phyloP scores from a whole-genome alignment of 2,329 filamentous ascomycete species.

The Aspergillus hiratsukae region DNA sequence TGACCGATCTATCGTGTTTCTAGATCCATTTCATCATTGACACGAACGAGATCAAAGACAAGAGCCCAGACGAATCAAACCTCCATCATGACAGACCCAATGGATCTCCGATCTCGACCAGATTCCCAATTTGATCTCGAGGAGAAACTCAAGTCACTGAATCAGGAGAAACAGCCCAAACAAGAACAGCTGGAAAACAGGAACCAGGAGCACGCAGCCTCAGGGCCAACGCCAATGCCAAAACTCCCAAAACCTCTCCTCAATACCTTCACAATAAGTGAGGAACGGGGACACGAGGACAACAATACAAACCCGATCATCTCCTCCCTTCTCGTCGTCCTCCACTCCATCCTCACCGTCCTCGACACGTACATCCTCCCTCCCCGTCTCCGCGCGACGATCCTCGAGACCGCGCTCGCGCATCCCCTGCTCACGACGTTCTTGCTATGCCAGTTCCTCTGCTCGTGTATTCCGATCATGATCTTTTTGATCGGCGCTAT shows the following conservation, averaged over 20 bases:
- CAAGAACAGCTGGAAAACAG: not conserved
- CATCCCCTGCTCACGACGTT: constrained; percentile 70
- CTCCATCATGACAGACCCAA: not conserved
- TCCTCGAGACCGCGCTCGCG: constrained; percentile 55
- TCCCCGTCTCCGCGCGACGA: constrained; percentile 56
- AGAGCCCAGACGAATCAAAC: not conserved
- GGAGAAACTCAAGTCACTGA: not conserved
- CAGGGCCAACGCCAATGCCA: not conserved
- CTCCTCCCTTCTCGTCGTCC: constrained; percentile 4
- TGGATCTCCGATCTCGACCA: not conserved
- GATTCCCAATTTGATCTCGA: not conserved
- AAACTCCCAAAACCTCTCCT: not conserved
- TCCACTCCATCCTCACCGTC: constrained; percentile 4
- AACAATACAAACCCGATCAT: not conserved
- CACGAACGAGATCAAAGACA: not conserved
- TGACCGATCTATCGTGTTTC: not conserved
- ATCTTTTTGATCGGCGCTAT: constrained; percentile 63
- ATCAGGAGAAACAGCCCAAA: not conserved
- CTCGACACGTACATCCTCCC: constrained; percentile 44
- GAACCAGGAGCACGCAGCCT: not conserved
- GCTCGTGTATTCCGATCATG: constrained; percentile 63
- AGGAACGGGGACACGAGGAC: not conserved
- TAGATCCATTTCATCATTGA: not conserved
- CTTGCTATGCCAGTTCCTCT: constrained; percentile 58
- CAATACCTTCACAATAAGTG: not conserved